Evolutionary conservation across 2,329 filamentous ascomycete genomes (phyloP).

Genomic region (Escovopsis sp.): DNA sequence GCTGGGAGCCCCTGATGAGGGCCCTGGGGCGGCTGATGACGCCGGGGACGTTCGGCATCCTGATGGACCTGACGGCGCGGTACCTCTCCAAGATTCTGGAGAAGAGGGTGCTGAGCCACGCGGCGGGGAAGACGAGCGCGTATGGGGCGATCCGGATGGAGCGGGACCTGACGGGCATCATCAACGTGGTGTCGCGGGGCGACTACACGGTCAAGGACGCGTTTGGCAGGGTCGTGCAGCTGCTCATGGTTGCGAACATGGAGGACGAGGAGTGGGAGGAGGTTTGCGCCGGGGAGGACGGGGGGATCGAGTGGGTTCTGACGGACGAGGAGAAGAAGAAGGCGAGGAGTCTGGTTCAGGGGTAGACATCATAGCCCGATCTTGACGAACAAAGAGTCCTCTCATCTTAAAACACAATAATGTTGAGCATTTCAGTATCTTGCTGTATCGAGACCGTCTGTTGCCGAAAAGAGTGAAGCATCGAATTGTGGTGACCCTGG

Average conservation of each 20-base stretch:
- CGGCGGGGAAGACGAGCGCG: constrained; percentile 62
- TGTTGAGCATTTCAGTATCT: too few species aligned
- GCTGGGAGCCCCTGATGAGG: constrained; percentile 74
- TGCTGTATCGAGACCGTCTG: too few species aligned
- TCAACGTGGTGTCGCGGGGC: constrained; percentile 50
- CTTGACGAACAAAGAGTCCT: too few species aligned
- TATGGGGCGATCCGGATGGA: constrained; percentile 74
- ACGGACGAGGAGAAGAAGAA: constrained; percentile 58
- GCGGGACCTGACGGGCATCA: constrained; percentile 65
- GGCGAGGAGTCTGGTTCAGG: constrained; percentile 52
- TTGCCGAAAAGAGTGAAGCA: too few species aligned
- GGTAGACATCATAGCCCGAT: constrained; percentile 5
- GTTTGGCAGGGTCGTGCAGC: constrained; percentile 64
- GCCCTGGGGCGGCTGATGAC: constrained; percentile 80
- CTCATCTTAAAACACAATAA: too few species aligned
- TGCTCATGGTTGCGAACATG: constrained; percentile 82
- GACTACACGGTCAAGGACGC: constrained; percentile 65
- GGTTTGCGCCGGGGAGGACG: constrained; percentile 39
- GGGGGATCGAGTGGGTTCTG: constrained; percentile 57
- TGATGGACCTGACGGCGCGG: constrained; percentile 58
- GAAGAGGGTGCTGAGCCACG: constrained; percentile 71
- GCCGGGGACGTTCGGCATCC: constrained; percentile 54
- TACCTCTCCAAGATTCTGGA: constrained; percentile 70
- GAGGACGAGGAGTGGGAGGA: constrained; percentile 94
- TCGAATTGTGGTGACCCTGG: too few species aligned